Percentiles rank a stretch among this genome's conserved stretches.
Conservation (phyloP, 176 grass and related monocot genomes). For the Zea mays region Zm-B73-REFERENCE-NAM-5.0 NC_050101.1:162314001-162314500, state of each 20-base stretch:
- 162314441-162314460: constrained; percentile 15
- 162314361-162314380: constrained; percentile 89
- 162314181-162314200: not conserved
- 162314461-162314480: constrained; percentile 52
- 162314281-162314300: not conserved
- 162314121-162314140: not conserved
- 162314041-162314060: not conserved
- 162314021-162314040: not conserved
- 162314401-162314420: not conserved
- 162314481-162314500: constrained; percentile 72
- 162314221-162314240: not conserved
- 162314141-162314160: not conserved
- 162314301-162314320: constrained; percentile 52
- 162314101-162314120: not conserved
- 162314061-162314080: not conserved
- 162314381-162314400: constrained; percentile 81
- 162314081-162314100: not conserved
- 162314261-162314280: not conserved
- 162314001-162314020: not conserved
- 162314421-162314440: not conserved
- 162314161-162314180: not conserved
- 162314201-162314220: not conserved
- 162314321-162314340: constrained; percentile 69
- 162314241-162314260: constrained; percentile 16
- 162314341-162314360: constrained; percentile 88